Base-by-base conservation (phyloP, 2,329 filamentous ascomycete species). In the Aspergillus brunneoviolaceus region DNA sequence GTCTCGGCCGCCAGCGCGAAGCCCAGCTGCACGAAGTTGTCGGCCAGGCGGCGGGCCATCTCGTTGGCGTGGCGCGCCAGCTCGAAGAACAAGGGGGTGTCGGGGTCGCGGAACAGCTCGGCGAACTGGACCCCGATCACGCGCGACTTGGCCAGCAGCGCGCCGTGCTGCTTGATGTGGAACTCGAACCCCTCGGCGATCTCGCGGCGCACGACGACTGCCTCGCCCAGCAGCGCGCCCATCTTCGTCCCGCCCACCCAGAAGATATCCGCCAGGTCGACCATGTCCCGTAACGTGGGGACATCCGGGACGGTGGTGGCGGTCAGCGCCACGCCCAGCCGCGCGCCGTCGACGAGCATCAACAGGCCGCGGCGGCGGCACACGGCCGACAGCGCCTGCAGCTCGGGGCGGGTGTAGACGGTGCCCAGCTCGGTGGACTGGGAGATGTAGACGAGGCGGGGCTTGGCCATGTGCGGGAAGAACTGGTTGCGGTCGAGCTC, bases 231-330 rank as follows among this genome's bases (percentile, higher is more conserved):
- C 3, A 84, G 64, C 0, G 81, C 80, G 1, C 81, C 81, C 62
- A 81, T 81, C 63, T 84, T 84, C 4, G 81, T 84, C 0, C 81
- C 81, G 3, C 81, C 81, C 42, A 84, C 82, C 81, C 81, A 84
- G 70, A 84, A 84, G 21, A 84, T 80, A 57, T 84, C 81, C 0
- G 79, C 81, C 47, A 82, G 64, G 4, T 81, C 76, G 1, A 81
- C 67, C 5, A 84, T 69, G 56, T 84, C 81, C 0, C 65, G 63
- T 5, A 81, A 70, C 0, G 74, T 77, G 69, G 83, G 67, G 58
- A 82, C 79, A 45, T 79, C 82, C 23, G 27, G 27, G 27, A 29
- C 27, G 27, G 67, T 69, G 10, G 65, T 68, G 0, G 81, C 80
- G 1, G 77, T 74, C 11, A 84, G 65, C 0, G 81, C 81, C 5